Conservation (phyloP, 2,329 filamentous ascomycete species). For the Sclerotinia borealis region DNA sequence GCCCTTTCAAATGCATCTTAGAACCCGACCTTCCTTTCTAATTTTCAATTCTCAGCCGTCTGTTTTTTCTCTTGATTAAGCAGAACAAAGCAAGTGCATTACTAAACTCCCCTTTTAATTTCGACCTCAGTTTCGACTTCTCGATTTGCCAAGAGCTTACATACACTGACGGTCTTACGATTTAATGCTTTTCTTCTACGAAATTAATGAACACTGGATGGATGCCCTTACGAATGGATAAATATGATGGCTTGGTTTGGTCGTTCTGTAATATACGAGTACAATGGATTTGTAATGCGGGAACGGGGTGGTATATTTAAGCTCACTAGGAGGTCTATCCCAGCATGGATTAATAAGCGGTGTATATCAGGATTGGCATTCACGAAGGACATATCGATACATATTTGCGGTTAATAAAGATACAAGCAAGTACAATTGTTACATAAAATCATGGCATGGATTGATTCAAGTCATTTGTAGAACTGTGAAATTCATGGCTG, state of each 20-base stretch:
- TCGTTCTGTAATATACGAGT: background rate
- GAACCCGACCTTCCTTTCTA: background rate
- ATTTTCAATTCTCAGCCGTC: background rate
- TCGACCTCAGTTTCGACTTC: background rate
- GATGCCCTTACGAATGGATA: background rate
- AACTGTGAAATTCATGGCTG: conserved; percentile 29
- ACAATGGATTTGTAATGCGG: background rate
- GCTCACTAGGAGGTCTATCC: background rate
- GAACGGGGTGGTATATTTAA: background rate
- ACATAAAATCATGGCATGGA: background rate
- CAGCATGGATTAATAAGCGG: background rate
- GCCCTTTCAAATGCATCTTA: background rate
- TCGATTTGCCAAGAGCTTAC: background rate
- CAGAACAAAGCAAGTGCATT: background rate
- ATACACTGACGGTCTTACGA: background rate
- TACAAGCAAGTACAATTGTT: background rate
- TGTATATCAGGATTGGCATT: background rate
- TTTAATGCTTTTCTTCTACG: background rate
- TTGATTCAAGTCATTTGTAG: conserved; percentile 10
- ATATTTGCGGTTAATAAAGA: background rate
- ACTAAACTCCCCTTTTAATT: background rate
- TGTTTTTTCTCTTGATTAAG: background rate
- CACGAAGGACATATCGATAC: background rate
- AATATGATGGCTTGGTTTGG: conserved; percentile 2
- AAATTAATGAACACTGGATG: background rate